Percentiles rank a stretch among this genome's conserved stretches.
These are phyloP conservation scores for Tetramitus jugosus DNA, from an alignment of 208 protist genomes.

Conservation along the genomic window DNA sequence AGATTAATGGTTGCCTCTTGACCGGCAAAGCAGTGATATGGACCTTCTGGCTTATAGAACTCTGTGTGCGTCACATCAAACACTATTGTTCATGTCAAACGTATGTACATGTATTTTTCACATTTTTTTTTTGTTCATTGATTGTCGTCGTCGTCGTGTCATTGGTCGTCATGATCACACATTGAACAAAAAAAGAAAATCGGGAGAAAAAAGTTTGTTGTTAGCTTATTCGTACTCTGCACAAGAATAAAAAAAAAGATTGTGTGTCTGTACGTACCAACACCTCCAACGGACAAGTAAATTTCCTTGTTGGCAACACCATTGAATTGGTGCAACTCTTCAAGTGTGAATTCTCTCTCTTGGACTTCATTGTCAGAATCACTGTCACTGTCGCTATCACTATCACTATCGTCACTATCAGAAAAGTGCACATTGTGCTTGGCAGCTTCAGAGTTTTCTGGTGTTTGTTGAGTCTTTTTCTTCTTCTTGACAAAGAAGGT, in stretches of 20 bases:
- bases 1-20: not conserved
- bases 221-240: too few species aligned
- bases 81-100: not conserved
- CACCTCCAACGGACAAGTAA: not conserved
- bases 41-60: not conserved
- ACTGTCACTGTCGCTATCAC: not conserved
- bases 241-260: too few species aligned
- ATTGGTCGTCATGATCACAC: too few species aligned
- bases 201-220: too few species aligned
- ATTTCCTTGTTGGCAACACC: not conserved
- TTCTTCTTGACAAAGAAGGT: too few species aligned
- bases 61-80: slow-evolving; percentile 4
- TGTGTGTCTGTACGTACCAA: too few species aligned
- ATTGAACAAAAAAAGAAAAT: too few species aligned
- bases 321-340: not conserved
- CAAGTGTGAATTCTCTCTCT: slow-evolving; percentile 10
- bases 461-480: too few species aligned
- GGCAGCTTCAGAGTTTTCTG: too few species aligned
- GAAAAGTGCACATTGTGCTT: too few species aligned
- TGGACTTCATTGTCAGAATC: not conserved
- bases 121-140: too few species aligned
- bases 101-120: not conserved
- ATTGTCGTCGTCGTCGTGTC: too few species aligned
- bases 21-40: slow-evolving; percentile 8
- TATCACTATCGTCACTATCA: not conserved